Conservation (phyloP, 495 filamentous ascomycete species). For the Polyplosphaeria fusca region DNA sequence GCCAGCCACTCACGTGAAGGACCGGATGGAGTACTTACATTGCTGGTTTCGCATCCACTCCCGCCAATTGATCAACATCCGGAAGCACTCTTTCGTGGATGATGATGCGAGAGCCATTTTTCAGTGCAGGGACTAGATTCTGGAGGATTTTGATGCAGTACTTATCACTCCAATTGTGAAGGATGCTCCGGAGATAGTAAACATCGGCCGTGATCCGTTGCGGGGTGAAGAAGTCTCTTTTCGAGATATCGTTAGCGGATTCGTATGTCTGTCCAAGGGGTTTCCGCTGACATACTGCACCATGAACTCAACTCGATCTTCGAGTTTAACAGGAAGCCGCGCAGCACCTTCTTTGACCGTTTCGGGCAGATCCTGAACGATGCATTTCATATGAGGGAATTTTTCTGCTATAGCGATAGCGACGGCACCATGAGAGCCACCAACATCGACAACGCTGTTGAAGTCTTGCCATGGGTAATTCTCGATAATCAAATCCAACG, state of each 20-base stretch:
- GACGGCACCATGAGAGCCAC: background rate
- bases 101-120: background rate
- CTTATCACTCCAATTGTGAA: constrained; percentile 6
- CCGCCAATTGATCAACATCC: background rate
- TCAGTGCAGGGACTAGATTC: background rate
- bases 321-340: background rate
- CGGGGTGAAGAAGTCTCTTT: background rate
- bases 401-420: background rate
- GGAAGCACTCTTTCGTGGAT: constrained; percentile 1
- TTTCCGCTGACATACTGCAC: background rate
- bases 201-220: background rate
- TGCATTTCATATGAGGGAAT: background rate
- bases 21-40: background rate
- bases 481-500: background rate
- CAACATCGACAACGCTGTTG: background rate
- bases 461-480: background rate
- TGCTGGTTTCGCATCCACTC: background rate
- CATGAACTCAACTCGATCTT: background rate
- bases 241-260: background rate
- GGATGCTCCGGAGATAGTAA: background rate
- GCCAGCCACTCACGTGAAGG: background rate
- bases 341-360: background rate
- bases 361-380: background rate
- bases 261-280: too few species aligned
- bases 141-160: background rate